Conservation (phyloP, 768 basidiomycete species). For the Macrocybe gigantea region DNA sequence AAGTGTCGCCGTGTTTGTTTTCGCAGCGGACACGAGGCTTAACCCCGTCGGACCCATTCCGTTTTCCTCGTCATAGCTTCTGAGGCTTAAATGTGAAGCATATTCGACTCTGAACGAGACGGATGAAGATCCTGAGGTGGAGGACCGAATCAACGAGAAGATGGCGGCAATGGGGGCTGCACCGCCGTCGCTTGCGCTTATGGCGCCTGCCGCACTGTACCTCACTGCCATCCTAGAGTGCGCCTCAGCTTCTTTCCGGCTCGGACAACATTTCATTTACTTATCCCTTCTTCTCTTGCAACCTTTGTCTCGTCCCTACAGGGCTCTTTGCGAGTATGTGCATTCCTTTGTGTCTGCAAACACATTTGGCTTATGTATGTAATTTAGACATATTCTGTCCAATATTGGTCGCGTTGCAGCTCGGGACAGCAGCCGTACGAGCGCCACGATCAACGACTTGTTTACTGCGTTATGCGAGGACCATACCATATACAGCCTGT, state of each 20-base stretch:
- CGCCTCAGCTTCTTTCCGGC: slow-evolving; percentile 25
- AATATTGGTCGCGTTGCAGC: slow-evolving; percentile 82
- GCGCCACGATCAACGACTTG: slow-evolving; percentile 74
- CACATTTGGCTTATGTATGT: slow-evolving; percentile 2
- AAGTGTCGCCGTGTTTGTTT: slow-evolving; percentile 7
- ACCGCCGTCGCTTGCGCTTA: slow-evolving; percentile 46
- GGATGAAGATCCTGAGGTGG: slow-evolving; percentile 67
- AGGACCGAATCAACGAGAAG: slow-evolving; percentile 56
- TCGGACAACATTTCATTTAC: not conserved
- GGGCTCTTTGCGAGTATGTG: slow-evolving; percentile 84
- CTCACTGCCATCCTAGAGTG: slow-evolving; percentile 92
- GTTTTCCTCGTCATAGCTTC: slow-evolving; percentile 37
- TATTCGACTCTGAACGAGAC: slow-evolving; percentile 81
- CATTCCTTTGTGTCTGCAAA: slow-evolving; percentile 1
- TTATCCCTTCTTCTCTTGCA: slow-evolving; percentile 12
- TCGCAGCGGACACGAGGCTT: not conserved
- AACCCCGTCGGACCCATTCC: not conserved
- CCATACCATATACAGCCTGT: slow-evolving; percentile 76
- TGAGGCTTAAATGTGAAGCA: slow-evolving; percentile 82
- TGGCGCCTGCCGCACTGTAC: slow-evolving; percentile 84
- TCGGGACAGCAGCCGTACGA: slow-evolving; percentile 75
- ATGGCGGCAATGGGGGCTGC: slow-evolving; percentile 46
- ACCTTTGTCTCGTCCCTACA: slow-evolving; percentile 29
- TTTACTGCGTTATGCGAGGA: slow-evolving; percentile 90
- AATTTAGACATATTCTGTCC: slow-evolving; percentile 68